These are phyloP conservation scores for Beauveria australis DNA, from an alignment of 2,329 filamentous ascomycete species.

Conservation along the genomic window DNA sequence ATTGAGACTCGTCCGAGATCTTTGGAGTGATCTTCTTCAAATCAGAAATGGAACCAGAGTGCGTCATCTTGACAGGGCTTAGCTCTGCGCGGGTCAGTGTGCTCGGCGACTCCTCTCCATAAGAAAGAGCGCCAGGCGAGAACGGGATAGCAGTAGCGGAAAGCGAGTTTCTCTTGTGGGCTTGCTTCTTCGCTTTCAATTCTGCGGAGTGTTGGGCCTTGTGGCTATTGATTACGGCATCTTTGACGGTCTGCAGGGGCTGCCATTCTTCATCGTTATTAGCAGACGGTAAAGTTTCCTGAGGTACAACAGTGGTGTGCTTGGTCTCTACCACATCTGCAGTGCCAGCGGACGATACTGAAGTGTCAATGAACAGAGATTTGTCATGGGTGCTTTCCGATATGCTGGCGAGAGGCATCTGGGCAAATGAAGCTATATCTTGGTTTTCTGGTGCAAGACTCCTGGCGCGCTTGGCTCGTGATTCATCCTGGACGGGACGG, in stretches of 20 bases:
- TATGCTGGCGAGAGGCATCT: constrained; percentile 12
- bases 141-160: constrained; percentile 68
- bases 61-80: constrained; percentile 2
- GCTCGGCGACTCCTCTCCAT: constrained; percentile 18
- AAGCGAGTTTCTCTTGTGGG: constrained; percentile 35
- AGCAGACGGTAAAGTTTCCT: constrained; percentile 39
- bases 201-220: constrained; percentile 8
- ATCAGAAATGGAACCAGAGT: background rate
- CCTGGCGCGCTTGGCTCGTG: constrained; percentile 67
- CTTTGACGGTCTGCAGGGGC: constrained; percentile 14
- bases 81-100: constrained; percentile 1
- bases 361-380: constrained; percentile 37
- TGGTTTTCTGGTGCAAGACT: constrained; percentile 59
- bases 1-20: constrained; percentile 34
- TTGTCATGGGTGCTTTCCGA: constrained; percentile 33
- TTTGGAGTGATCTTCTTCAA: constrained; percentile 6
- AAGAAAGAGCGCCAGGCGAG: constrained; percentile 34
- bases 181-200: background rate
- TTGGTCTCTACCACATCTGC: constrained; percentile 48
- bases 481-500: constrained; percentile 54
- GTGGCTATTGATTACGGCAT: constrained; percentile 34
- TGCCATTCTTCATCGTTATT: constrained; percentile 1
- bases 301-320: constrained; percentile 42
- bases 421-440: constrained; percentile 66
- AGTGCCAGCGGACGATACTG: constrained; percentile 43